These are phyloP conservation scores for Epichloe gansuensis DNA, from an alignment of 2,329 filamentous ascomycete species.

Conservation along the genomic window DNA sequence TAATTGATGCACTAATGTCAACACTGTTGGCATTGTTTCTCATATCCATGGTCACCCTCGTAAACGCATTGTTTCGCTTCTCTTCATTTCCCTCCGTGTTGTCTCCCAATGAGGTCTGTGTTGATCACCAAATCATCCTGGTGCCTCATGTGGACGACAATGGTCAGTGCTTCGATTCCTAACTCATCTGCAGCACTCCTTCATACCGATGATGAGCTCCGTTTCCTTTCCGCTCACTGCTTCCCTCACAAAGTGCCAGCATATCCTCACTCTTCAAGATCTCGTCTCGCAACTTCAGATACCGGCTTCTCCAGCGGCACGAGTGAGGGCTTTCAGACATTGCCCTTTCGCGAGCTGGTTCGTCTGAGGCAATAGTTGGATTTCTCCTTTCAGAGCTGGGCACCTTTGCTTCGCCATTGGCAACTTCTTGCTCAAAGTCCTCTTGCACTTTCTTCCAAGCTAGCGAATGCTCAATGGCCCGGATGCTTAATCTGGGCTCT, in stretches of 20 bases:
- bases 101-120: constrained; percentile 22
- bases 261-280: constrained; percentile 29
- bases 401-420: neutral
- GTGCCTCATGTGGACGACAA: constrained; percentile 36
- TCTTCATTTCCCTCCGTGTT: neutral
- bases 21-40: neutral
- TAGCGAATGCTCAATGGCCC: constrained; percentile 18
- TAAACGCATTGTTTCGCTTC: neutral
- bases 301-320: constrained; percentile 31
- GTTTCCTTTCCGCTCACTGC: constrained; percentile 8
- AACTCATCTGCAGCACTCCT: constrained; percentile 18
- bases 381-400: neutral
- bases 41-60: no score
- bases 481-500: constrained; percentile 14
- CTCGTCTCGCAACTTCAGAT: constrained; percentile 28
- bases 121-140: constrained; percentile 41
- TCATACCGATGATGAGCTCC: neutral
- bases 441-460: constrained; percentile 13
- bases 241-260: constrained; percentile 14
- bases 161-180: constrained; percentile 36
- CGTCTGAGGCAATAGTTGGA: neutral
- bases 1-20: neutral
- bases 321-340: constrained; percentile 16
- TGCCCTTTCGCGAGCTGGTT: neutral
- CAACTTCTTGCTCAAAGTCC: constrained; percentile 5